These are phyloP conservation scores for Ganoderma lingzhi DNA, from an alignment of 1,284 basidiomycete genomes.

Conservation along the genomic window DNA sequence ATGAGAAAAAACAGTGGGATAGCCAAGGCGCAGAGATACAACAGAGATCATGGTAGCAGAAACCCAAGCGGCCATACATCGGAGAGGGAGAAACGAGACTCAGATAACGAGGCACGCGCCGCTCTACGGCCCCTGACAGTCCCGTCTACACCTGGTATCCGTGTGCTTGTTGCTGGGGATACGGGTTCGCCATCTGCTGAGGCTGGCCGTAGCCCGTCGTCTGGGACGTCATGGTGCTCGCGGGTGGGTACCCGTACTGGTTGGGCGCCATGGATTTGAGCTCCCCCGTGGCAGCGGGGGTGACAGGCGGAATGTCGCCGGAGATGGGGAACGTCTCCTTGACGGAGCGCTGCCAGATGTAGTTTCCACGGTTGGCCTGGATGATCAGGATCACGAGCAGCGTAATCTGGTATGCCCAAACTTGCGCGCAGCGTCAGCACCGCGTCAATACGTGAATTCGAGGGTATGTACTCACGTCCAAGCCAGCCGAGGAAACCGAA, in stretches of 20 bases:
- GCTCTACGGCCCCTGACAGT: neutral
- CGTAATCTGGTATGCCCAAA: constrained; percentile 25
- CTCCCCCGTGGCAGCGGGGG: constrained; percentile 14
- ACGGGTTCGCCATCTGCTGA: constrained; percentile 7
- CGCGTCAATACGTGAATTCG: neutral
- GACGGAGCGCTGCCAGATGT: constrained; percentile 29
- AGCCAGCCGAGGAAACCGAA: constrained; percentile 32
- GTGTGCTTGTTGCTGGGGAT: constrained; percentile 8
- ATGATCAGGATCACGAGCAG: constrained; percentile 30
- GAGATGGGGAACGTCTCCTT: constrained; percentile 23
- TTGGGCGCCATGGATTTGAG: constrained; percentile 19
- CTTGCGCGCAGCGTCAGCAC: constrained; percentile 8
- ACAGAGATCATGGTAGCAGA: neutral
- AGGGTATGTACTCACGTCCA: constrained; percentile 17
- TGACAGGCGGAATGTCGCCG: constrained; percentile 15
- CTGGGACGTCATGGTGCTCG: constrained; percentile 12
- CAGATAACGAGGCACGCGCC: neutral
- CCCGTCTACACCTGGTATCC: constrained; percentile 13
- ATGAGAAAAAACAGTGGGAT: neutral
- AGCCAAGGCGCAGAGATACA: neutral
- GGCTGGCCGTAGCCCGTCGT: constrained; percentile 14
- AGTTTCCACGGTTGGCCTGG: constrained; percentile 30
- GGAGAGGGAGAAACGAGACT: neutral
- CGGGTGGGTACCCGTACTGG: constrained; percentile 28
- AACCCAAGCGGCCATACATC: neutral